A percentile compares a stretch with the other conserved stretches of the same genome.
phyloP scores from a whole-genome alignment of 75 land plant genomes.

The Selaginella tamariscina region DNA sequence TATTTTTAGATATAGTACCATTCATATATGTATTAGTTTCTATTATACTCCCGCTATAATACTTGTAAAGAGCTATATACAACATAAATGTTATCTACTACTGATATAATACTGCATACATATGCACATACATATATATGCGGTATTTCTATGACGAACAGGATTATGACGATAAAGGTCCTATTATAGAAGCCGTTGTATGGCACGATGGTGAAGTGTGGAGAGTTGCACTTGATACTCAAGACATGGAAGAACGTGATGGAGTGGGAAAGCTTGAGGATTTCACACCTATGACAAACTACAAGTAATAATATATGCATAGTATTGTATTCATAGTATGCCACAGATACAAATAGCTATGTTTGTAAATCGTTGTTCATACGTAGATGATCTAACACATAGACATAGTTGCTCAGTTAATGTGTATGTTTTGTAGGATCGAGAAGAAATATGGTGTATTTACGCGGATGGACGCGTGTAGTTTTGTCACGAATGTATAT shows the following conservation, averaged over 20 bases:
- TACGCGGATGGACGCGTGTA: constrained; percentile 85
- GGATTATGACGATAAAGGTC: constrained; percentile 95
- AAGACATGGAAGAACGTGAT: constrained; percentile 59
- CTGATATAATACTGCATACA: constrained; percentile 1
- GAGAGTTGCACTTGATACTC: constrained; percentile 96
- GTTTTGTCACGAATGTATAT: constrained; percentile 68
- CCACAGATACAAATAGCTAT: too few species aligned
- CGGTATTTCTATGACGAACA: constrained; percentile 16
- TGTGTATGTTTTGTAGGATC: constrained; percentile 38
- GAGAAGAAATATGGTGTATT: constrained; percentile 78
- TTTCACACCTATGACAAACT: constrained; percentile 83
- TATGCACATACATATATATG: not conserved
- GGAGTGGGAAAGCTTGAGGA: constrained; percentile 68
- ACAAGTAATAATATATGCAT: too few species aligned
- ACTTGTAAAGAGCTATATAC: not conserved
- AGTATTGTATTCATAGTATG: too few species aligned
- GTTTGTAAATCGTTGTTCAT: too few species aligned
- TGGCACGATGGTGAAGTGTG: constrained; percentile 97
- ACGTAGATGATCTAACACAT: too few species aligned
- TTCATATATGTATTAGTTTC: not conserved
- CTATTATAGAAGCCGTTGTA: constrained; percentile 92
- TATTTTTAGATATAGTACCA: not conserved
- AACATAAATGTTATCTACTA: not conserved
- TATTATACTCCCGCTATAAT: not conserved
- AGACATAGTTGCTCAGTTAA: not conserved